A percentile compares a stretch with the other conserved stretches of the same genome.
Conservation (phyloP, 2,329 filamentous ascomycete species). For the Ceratocystis albifundus region DNA sequence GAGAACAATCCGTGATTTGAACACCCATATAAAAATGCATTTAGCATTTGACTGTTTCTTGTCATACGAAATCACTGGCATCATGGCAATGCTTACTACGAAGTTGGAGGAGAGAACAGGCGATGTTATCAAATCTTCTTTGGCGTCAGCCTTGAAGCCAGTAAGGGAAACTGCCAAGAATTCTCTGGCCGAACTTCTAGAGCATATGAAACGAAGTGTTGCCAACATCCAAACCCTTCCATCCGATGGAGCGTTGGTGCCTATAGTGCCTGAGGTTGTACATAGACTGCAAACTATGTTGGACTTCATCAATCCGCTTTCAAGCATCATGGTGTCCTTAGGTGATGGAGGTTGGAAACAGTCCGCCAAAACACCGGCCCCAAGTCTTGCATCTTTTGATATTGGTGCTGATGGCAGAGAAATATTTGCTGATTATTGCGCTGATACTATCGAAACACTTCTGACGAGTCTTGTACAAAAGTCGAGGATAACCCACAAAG, state of each 20-base stretch:
- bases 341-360: slow-evolving; percentile 85
- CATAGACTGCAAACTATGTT: slow-evolving; percentile 76
- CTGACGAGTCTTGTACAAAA: slow-evolving; percentile 65
- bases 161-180: slow-evolving; percentile 83
- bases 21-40: slow-evolving; percentile 77
- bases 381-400: slow-evolving; percentile 68
- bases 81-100: slow-evolving; percentile 67
- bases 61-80: slow-evolving; percentile 88
- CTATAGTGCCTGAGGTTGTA: slow-evolving; percentile 75
- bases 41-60: slow-evolving; percentile 86
- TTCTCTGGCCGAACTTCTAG: slow-evolving; percentile 70
- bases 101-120: slow-evolving; percentile 72
- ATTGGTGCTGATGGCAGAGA: slow-evolving; percentile 78
- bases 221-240: slow-evolving; percentile 56
- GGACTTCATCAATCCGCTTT: slow-evolving; percentile 71
- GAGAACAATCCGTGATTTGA: slow-evolving; percentile 76
- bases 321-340: slow-evolving; percentile 80
- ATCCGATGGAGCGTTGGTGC: slow-evolving; percentile 63
- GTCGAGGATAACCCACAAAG: slow-evolving; percentile 59
- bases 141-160: slow-evolving; percentile 78
- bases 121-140: slow-evolving; percentile 62
- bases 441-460: slow-evolving; percentile 76
- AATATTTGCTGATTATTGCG: slow-evolving; percentile 79
- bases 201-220: slow-evolving; percentile 66
- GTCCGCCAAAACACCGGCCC: slow-evolving; percentile 41